A percentile compares a stretch with the other conserved stretches of the same genome.
These are phyloP conservation scores for Peronosclerospora sorghi DNA, from an alignment of 352 stramenopile genomes.

Conservation along the genomic window DNA sequence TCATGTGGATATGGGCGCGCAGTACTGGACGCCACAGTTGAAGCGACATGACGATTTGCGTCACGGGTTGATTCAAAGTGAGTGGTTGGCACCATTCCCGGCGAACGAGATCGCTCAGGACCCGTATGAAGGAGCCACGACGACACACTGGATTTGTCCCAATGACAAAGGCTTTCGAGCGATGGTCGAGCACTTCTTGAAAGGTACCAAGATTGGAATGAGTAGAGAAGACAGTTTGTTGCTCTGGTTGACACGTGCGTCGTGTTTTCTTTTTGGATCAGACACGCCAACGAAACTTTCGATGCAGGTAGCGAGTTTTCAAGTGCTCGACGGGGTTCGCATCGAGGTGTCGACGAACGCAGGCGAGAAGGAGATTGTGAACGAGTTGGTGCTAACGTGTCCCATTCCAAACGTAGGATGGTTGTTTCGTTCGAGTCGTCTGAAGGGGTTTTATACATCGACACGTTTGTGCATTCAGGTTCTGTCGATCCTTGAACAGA, in stretches of 20 bases:
- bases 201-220: slow-evolving; percentile 12
- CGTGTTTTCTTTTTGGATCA: slow-evolving; percentile 12
- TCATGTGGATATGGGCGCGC: slow-evolving; percentile 56
- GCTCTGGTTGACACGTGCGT: background rate
- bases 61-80: slow-evolving; percentile 19
- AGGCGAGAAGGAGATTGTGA: slow-evolving; percentile 41
- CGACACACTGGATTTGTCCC: slow-evolving; percentile 28
- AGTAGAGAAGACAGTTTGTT: background rate
- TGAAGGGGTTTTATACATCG: background rate
- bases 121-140: slow-evolving; percentile 18
- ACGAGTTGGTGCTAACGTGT: slow-evolving; percentile 59
- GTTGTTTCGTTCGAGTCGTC: slow-evolving; percentile 5
- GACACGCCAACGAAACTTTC: slow-evolving; percentile 31
- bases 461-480: slow-evolving; percentile 22
- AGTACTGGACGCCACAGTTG: slow-evolving; percentile 53
- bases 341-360: slow-evolving; percentile 35
- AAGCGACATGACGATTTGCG: slow-evolving; percentile 42
- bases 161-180: slow-evolving; percentile 38
- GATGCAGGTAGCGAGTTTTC: slow-evolving; percentile 35
- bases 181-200: slow-evolving; percentile 41
- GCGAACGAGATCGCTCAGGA: slow-evolving; percentile 44
- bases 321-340: slow-evolving; percentile 34
- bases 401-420: slow-evolving; percentile 39
- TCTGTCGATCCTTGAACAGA: slow-evolving; percentile 45
- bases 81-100: slow-evolving; percentile 29